Conservation (phyloP, 805 yeast genomes). For the Yamadazyma sp. region DNA sequence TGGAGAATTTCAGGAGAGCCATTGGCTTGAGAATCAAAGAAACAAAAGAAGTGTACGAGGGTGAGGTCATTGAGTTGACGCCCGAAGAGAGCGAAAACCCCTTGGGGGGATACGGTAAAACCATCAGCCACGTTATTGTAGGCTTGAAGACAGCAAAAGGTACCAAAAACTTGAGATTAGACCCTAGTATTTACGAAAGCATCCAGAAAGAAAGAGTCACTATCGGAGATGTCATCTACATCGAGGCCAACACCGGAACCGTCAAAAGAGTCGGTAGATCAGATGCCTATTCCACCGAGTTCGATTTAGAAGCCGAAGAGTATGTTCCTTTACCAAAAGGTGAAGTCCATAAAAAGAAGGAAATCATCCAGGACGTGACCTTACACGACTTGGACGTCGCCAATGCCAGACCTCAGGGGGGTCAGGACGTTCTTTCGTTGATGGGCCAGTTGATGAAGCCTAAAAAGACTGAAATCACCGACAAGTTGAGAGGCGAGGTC, state of each 20-base stretch:
- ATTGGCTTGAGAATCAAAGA: constrained; percentile 95
- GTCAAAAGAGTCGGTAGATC: constrained; percentile 96
- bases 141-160: constrained; percentile 93
- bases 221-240: constrained; percentile 95
- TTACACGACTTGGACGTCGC: constrained; percentile 96
- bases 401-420: constrained; percentile 94
- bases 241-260: constrained; percentile 96
- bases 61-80: constrained; percentile 93
- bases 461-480: constrained; percentile 94
- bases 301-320: constrained; percentile 97
- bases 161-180: constrained; percentile 83
- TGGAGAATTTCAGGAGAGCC: constrained; percentile 96
- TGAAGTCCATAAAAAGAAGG: constrained; percentile 97
- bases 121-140: constrained; percentile 89
- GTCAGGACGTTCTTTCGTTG: constrained; percentile 93
- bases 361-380: constrained; percentile 95
- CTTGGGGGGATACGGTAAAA: constrained; percentile 95
- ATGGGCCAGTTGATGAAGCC: constrained; percentile 97
- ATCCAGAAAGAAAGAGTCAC: constrained; percentile 92
- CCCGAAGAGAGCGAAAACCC: constrained; percentile 98
- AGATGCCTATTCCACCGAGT: constrained; percentile 98
- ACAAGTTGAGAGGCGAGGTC: constrained; percentile 89
- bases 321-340: constrained; percentile 98
- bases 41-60: constrained; percentile 96
- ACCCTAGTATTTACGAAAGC: constrained; percentile 89